These are phyloP conservation scores for Echium plantagineum DNA, from an alignment of 257 asterid genomes.

Conservation along the genomic window DNA sequence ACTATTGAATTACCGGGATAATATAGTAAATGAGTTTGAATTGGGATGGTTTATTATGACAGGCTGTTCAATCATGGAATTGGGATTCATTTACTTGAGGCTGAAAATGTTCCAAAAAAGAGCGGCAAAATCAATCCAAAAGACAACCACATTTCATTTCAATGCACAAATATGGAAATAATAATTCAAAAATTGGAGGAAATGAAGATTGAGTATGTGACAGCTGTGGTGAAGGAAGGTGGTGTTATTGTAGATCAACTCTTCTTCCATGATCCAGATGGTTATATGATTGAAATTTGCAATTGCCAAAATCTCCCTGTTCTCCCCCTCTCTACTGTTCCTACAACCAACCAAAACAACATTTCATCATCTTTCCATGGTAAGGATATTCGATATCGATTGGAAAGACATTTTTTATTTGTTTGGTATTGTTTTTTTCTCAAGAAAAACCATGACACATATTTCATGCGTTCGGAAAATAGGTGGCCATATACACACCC, in stretches of 20 bases:
- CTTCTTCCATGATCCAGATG: conserved; percentile 40
- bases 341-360: background rate
- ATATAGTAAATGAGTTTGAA: background rate
- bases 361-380: background rate
- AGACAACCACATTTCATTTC: conserved; percentile 31
- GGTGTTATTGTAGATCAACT: conserved; percentile 31
- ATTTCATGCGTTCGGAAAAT: too few species aligned
- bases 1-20: too few species aligned
- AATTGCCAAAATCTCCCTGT: conserved; percentile 29
- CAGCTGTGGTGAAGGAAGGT: conserved; percentile 25
- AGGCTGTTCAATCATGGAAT: conserved; percentile 36
- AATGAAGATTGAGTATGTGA: conserved; percentile 22
- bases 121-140: conserved; percentile 26
- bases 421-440: too few species aligned
- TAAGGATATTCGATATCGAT: background rate
- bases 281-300: conserved; percentile 34
- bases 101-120: background rate
- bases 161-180: conserved; percentile 21
- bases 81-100: conserved; percentile 31
- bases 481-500: too few species aligned
- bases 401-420: too few species aligned
- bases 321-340: conserved; percentile 14
- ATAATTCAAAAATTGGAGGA: conserved; percentile 25
- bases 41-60: background rate
- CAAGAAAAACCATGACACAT: too few species aligned